Base-by-base conservation (phyloP, 2,329 filamentous ascomycete species). In the Thermomyces lanuginosus region DNA sequence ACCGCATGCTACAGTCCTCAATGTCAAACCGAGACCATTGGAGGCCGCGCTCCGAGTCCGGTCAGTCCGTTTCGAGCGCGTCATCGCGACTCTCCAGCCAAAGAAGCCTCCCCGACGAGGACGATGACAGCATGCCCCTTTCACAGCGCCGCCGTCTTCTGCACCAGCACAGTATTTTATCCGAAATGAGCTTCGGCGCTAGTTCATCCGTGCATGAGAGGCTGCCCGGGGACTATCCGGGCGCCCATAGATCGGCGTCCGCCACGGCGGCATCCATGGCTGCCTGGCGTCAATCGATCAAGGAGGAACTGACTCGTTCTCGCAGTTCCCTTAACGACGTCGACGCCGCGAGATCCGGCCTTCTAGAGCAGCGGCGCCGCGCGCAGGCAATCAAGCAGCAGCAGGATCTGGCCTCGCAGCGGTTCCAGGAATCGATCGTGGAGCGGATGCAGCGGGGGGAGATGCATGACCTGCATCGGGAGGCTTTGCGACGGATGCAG, bases 401-500 rank as follows among this genome's bases (percentile, higher is more conserved):
- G 41, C 66, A 72, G 39, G 61, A 63, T 29, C 54, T 60, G 21
- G 68, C 66, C 25, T 66, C 64, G 36, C 63, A 70, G 36, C 59
- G 66, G 28, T 60, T 63, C 4, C 71, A 79, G 8, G 66, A 66
- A 26, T 63, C 64, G 19, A 72, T 82, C 41, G 76, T 82, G 37
- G 70, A 76, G 48, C 65, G 70, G 37, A 89, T 91, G 77, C 64
- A 80, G 28, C 72, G 69, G 9, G 74, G 75, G 0, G 70, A 77
- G 36, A 67, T 92, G 59, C 60, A 78, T 27, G 76, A 79, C 23
- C 65, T 74, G 12, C 84, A 93, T 48, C 66, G 76, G 11, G 76
- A 84, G 36, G 79, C 76, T 1, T 66, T 93, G 67, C 64, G 77
- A 36, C 73, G 64, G 48, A 77, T 93, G 73, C 83, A 92, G 46